Evolutionary conservation across 768 basidiomycete genomes (phyloP).

Genomic region (Boletus coccyginus): DNA sequence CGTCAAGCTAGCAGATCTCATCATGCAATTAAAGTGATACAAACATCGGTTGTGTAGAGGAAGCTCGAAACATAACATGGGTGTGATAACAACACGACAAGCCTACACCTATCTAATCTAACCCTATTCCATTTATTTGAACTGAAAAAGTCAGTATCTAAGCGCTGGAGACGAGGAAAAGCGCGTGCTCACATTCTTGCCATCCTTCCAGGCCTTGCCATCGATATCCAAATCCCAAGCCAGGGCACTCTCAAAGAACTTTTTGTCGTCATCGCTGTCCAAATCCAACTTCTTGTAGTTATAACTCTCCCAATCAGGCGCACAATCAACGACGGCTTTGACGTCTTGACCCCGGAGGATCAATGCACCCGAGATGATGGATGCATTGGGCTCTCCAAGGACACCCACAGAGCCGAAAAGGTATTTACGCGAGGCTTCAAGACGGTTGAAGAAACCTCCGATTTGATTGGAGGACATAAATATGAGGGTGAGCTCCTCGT

Average conservation of each 20-base stretch:
- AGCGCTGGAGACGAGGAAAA: not conserved
- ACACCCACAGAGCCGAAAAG: constrained; percentile 93
- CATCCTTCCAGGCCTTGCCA: constrained; percentile 89
- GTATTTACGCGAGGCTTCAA: constrained; percentile 96
- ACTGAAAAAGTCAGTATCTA: constrained; percentile 12
- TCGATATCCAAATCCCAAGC: constrained; percentile 92
- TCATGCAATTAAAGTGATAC: no score
- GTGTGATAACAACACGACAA: constrained; percentile 10
- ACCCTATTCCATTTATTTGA: constrained; percentile 18
- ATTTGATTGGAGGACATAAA: constrained; percentile 97
- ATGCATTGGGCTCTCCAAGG: constrained; percentile 75
- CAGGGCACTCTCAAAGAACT: constrained; percentile 88
- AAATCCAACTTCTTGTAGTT: constrained; percentile 75
- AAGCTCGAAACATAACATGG: constrained; percentile 1
- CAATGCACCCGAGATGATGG: constrained; percentile 76
- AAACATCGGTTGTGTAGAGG: not conserved
- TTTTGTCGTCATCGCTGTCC: constrained; percentile 69
- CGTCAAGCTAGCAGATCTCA: no score
- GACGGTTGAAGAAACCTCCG: constrained; percentile 95
- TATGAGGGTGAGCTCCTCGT: constrained; percentile 82
- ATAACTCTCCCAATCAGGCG: constrained; percentile 94
- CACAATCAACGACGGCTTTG: constrained; percentile 68
- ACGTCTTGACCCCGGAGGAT: constrained; percentile 80
- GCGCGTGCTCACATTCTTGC: constrained; percentile 72
- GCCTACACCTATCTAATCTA: constrained; percentile 25